These are phyloP conservation scores for Rhytidhysteron rufulum DNA, from an alignment of 2,329 filamentous ascomycete species.

Conservation along the genomic window DNA sequence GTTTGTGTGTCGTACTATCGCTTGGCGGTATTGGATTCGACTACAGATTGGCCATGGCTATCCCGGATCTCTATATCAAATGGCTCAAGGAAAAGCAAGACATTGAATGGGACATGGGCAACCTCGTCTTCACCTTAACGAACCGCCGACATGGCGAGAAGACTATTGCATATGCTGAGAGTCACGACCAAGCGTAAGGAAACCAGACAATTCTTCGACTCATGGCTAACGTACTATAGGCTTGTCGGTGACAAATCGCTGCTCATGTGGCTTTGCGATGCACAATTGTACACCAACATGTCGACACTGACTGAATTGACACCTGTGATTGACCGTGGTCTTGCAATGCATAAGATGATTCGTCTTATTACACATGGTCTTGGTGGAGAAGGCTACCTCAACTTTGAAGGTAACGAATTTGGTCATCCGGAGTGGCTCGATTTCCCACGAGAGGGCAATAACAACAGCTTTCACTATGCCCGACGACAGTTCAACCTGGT, in stretches of 20 bases:
- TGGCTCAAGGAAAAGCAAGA: slow-evolving; percentile 91
- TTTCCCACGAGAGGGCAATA: slow-evolving; percentile 89
- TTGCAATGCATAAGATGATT: slow-evolving; percentile 96
- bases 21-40: slow-evolving; percentile 94
- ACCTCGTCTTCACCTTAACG: slow-evolving; percentile 80
- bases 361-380: slow-evolving; percentile 86
- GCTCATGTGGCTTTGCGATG: slow-evolving; percentile 98
- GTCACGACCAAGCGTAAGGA: slow-evolving; percentile 92
- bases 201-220: background rate
- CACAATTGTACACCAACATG: slow-evolving; percentile 98
- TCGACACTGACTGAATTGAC: slow-evolving; percentile 80
- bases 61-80: slow-evolving; percentile 99
- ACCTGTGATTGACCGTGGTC: slow-evolving; percentile 81
- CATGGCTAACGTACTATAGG: slow-evolving; percentile 44
- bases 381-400: slow-evolving; percentile 94
- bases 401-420: slow-evolving; percentile 99
- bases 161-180: slow-evolving; percentile 96
- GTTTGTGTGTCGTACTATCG: slow-evolving; percentile 80
- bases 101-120: slow-evolving; percentile 84
- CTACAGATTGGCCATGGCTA: slow-evolving; percentile 94
- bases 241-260: slow-evolving; percentile 95
- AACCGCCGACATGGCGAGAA: slow-evolving; percentile 95
- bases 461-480: slow-evolving; percentile 92
- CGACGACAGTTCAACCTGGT: slow-evolving; percentile 90
- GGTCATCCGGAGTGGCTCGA: slow-evolving; percentile 99